Evolutionary conservation across 2,329 filamentous ascomycete species (phyloP).

Genomic region (Ascosphaera apis): DNA sequence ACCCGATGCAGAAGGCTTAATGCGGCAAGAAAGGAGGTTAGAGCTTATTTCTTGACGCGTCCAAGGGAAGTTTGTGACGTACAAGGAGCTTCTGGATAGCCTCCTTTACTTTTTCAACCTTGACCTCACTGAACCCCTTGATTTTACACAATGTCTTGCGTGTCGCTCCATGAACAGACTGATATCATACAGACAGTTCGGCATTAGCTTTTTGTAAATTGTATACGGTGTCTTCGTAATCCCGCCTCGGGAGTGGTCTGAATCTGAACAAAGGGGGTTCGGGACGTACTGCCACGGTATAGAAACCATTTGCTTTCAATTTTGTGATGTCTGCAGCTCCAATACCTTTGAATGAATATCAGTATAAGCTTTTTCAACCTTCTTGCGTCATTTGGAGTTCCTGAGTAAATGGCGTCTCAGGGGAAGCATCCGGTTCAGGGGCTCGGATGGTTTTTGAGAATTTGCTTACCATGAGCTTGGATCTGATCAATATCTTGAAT

Average conservation of each 20-base stretch:
- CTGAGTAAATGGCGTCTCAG: no score
- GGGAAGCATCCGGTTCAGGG: no score
- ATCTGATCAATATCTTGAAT: slow-evolving; percentile 45
- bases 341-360: slow-evolving; percentile 25
- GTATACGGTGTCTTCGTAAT: no score
- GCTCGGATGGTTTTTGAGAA: no score
- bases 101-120: slow-evolving; percentile 49
- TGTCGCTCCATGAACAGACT: slow-evolving; percentile 38
- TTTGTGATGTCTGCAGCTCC: slow-evolving; percentile 42
- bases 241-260: no score
- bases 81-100: slow-evolving; percentile 38
- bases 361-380: neutral
- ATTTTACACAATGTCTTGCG: slow-evolving; percentile 39
- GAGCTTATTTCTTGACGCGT: neutral
- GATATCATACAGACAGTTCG: neutral
- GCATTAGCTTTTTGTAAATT: neutral
- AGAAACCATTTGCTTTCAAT: slow-evolving; percentile 37
- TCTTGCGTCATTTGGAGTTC: neutral
- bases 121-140: slow-evolving; percentile 46
- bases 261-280: no score
- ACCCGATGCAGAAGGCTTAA: slow-evolving; percentile 32
- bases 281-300: slow-evolving; percentile 35
- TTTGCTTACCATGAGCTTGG: slow-evolving; percentile 34
- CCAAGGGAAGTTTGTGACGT: slow-evolving; percentile 7
- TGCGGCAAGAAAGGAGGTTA: slow-evolving; percentile 1